A percentile compares a stretch with the other conserved stretches of the same genome.
Evolutionary conservation across 805 yeast genomes (phyloP).

Genomic region (Wickerhamomyces sydowiorum): DNA sequence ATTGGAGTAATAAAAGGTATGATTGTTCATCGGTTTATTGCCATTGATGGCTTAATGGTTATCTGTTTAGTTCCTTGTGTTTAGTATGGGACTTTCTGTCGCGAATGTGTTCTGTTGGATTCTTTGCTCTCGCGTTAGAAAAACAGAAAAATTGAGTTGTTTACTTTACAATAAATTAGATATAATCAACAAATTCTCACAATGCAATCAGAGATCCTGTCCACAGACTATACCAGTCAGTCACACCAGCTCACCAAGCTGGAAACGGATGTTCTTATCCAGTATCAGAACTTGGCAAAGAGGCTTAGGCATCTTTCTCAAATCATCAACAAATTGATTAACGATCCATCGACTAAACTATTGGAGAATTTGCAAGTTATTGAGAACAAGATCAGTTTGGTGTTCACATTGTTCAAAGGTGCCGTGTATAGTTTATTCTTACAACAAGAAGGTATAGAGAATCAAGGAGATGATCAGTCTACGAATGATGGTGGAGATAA

Average conservation of each 20-base stretch:
- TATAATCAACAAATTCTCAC: background rate
- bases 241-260: conserved; percentile 25
- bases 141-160: background rate
- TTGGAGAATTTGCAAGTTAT: conserved; percentile 49
- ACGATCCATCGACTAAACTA: conserved; percentile 26
- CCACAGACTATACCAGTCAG: conserved; percentile 14
- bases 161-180: background rate
- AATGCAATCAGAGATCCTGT: background rate
- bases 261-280: conserved; percentile 31
- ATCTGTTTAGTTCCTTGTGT: no score
- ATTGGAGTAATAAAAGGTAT: no score
- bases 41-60: no score
- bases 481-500: background rate
- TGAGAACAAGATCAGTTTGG: conserved; percentile 58
- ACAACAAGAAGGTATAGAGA: conserved; percentile 34
- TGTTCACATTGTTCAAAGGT: conserved; percentile 61
- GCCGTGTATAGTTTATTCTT: conserved; percentile 63
- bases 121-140: no score
- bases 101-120: no score
- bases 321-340: conserved; percentile 17
- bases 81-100: no score
- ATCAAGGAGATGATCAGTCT: conserved; percentile 5
- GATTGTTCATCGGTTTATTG: no score
- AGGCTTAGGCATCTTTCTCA: conserved; percentile 24
- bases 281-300: conserved; percentile 32